phyloP scores from a whole-genome alignment of 2,329 filamentous ascomycete species.

The Endocalyx cinctus region DNA sequence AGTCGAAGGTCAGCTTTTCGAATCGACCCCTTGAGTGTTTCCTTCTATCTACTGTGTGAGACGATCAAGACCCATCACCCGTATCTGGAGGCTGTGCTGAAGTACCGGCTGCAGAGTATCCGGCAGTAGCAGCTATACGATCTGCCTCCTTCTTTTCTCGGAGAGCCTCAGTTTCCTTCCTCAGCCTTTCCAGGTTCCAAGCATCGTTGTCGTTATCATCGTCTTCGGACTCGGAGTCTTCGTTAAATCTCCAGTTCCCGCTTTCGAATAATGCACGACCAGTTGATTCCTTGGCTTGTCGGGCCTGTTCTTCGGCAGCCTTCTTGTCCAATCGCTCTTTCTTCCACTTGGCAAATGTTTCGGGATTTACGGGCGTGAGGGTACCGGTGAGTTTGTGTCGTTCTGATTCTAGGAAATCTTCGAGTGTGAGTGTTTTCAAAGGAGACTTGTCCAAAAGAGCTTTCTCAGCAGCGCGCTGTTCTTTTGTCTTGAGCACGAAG shows the following conservation, averaged over 20 bases:
- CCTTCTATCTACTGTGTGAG: too few relatives aligned
- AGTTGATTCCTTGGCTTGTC: conserved; percentile 90
- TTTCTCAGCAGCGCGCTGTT: conserved; percentile 92
- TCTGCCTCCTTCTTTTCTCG: conserved; percentile 76
- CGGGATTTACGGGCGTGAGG: conserved; percentile 88
- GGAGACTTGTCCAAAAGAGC: conserved; percentile 94
- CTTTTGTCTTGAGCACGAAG: conserved; percentile 96
- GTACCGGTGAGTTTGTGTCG: conserved; percentile 89
- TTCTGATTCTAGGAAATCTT: conserved; percentile 96
- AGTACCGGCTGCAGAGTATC: too few relatives aligned
- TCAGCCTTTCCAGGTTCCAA: conserved; percentile 80
- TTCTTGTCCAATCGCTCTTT: conserved; percentile 92
- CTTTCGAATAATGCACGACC: conserved; percentile 94
- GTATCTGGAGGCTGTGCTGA: conserved; percentile 15
- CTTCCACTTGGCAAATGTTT: conserved; percentile 96
- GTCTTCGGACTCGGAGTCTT: conserved; percentile 55
- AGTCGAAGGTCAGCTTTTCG: too few relatives aligned
- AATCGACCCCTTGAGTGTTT: too few relatives aligned
- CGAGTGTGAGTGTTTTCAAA: conserved; percentile 86
- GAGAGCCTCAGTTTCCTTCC: conserved; percentile 77
- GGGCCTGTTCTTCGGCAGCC: conserved; percentile 85
- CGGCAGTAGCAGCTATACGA: conserved; percentile 37
- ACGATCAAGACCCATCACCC: conserved; percentile 34
- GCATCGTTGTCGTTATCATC: conserved; percentile 47
- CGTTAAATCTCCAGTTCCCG: conserved; percentile 78